Evolutionary conservation across 1,284 basidiomycete genomes (phyloP).

Genomic region (Malassezia restricta): DNA sequence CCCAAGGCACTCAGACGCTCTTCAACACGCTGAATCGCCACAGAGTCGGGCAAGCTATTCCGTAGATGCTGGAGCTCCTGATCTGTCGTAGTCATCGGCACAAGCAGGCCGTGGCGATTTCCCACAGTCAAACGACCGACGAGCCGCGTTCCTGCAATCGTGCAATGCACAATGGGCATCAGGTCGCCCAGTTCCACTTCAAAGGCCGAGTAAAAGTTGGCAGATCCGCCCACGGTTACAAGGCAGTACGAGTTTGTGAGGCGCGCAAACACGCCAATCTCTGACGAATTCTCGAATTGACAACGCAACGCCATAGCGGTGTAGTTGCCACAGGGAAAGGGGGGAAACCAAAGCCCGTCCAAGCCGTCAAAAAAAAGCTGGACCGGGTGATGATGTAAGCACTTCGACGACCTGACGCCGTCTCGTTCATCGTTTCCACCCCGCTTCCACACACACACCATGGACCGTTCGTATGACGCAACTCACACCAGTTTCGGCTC

Average conservation of each 20-base stretch:
- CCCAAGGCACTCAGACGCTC: constrained; percentile 90
- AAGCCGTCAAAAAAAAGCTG: too few relatives aligned
- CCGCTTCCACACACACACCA: too few relatives aligned
- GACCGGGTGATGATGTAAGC: neutral
- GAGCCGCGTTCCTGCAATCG: constrained; percentile 87
- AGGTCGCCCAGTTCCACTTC: constrained; percentile 87
- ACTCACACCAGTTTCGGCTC: constrained; percentile 28
- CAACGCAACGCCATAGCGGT: constrained; percentile 37
- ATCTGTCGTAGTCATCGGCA: constrained; percentile 88
- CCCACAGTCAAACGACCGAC: constrained; percentile 86
- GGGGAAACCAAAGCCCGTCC: too few relatives aligned
- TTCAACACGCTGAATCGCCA: constrained; percentile 89
- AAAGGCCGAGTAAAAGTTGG: constrained; percentile 96
- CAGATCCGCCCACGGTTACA: constrained; percentile 76
- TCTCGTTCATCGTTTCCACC: too few relatives aligned
- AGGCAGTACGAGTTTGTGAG: constrained; percentile 65
- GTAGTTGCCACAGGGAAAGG: neutral
- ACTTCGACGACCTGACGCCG: neutral
- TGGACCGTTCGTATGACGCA: too few relatives aligned
- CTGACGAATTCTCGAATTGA: constrained; percentile 87
- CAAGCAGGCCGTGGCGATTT: constrained; percentile 76
- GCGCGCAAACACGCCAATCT: constrained; percentile 69
- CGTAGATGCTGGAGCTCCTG: constrained; percentile 96
- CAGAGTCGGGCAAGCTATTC: constrained; percentile 81
- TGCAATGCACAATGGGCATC: constrained; percentile 91